Conservation (phyloP, 345 rosid genomes). For the Geranium brycei region DNA sequence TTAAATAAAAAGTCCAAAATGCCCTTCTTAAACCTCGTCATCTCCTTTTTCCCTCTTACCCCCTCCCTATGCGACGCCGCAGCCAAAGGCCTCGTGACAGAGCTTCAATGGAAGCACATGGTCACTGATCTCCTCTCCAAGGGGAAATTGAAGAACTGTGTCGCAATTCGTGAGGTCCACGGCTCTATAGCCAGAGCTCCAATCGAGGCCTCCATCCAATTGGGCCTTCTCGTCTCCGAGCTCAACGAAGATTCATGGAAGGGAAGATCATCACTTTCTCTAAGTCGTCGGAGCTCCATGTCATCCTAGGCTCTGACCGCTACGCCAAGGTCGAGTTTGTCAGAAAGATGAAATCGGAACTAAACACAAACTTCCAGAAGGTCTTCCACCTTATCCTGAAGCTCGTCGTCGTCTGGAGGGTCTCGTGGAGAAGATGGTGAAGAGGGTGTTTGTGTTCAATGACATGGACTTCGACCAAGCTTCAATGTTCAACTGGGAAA, state of each 20-base stretch:
- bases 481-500: slow-evolving; percentile 1
- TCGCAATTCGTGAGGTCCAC: slow-evolving; percentile 49
- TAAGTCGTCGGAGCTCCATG: slow-evolving; percentile 21
- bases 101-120: slow-evolving; percentile 50
- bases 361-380: too few relatives aligned
- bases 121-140: slow-evolving; percentile 33
- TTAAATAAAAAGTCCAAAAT: too few relatives aligned
- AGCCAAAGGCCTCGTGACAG: slow-evolving; percentile 38
- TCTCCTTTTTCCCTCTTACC: too few relatives aligned
- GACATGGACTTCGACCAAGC: slow-evolving; percentile 12
- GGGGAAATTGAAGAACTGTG: slow-evolving; percentile 36
- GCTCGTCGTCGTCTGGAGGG: too few relatives aligned
- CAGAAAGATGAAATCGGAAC: too few relatives aligned
- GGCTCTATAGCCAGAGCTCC: slow-evolving; percentile 34
- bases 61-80: slow-evolving; percentile 14
- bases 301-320: slow-evolving; percentile 14
- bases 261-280: slow-evolving; percentile 44
- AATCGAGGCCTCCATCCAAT: slow-evolving; percentile 40
- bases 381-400: too few relatives aligned
- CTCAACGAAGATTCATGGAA: slow-evolving; percentile 48
- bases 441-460: slow-evolving; percentile 2
- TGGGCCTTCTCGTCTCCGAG: slow-evolving; percentile 40
- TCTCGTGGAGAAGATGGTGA: too few relatives aligned
- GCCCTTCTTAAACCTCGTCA: too few relatives aligned
- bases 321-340: too few relatives aligned